Evolutionary conservation across 1,284 basidiomycete species (phyloP), one percentile per base, ranked within the genome.

Genomic region (Cronartium quercuum): DNA sequence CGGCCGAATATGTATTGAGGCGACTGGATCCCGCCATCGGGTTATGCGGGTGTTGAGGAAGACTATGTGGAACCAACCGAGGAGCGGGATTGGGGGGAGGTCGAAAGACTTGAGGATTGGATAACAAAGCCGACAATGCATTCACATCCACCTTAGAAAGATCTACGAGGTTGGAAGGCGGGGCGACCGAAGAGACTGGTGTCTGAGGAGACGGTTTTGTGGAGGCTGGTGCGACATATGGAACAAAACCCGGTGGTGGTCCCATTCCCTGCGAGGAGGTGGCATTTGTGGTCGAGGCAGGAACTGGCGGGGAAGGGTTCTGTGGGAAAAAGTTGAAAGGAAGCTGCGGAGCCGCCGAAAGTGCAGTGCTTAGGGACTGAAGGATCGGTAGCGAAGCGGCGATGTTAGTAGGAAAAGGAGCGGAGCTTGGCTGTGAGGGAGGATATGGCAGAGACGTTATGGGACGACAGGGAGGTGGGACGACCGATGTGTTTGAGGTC

Each of bases 61-160:
- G 63, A 65, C 9, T 29, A 29, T 29, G 29, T 29, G 29, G 29
- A 29, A 29, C 29, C 29, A 29, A 29, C 29, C 24, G 61, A 6
- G 37, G 68, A 12, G 37, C 38, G 41, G 34, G 18, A 40, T 65
- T 44, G 68, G 37, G 40, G 42, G 63, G 34, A 4, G 58, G 58
- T 24, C 34, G 24, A 44, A 71, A 37, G 29, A 61, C 61, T 51
- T 71, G 68, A 44, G 60, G 68, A 21, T 64, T 63, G 3, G 61
- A 63, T 24, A 71, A 37, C 34, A 71, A 44, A 24, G 68, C 68
- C 37, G 63, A 44, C 18, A 71, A 61, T 35, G 68, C 60, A 51
- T 61, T 71, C 13, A 71, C 68, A 21, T 71, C 68, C 24, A 71
- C 68, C n/a, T 71, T 71, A 4, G 60, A 71, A n/a, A 71, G 42